Base-by-base conservation (phyloP, 2,329 filamentous ascomycete genomes). In the Metarhizium album region DNA sequence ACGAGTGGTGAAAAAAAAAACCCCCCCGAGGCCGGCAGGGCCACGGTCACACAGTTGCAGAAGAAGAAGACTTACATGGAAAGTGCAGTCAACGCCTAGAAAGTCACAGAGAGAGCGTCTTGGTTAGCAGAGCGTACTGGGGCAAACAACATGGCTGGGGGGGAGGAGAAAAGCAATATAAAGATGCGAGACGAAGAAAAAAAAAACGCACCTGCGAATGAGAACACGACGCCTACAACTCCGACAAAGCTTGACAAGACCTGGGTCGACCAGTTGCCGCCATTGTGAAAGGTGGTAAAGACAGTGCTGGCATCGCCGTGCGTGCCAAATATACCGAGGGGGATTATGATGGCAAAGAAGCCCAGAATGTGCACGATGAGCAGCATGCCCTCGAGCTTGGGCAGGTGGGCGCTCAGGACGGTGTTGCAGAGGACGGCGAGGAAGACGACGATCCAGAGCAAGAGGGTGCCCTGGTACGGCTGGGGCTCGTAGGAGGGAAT, bases 341-440 rank as follows among this genome's bases (percentile, higher is more conserved):
- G 58, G 22, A 67, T 61, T 0, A 66, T 47, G 16, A 66, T 60
- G 11, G 57, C 64, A 13, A 67, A 65, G 57, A 67, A 66, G 0
- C 64, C 64, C 0, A 65, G 45, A 7, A 75, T 60, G 42, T 80
- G 76, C 6, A 79, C 56, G 40, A 74, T 67, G 20, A 81, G 62
- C 46, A 78, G 69, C 6, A 74, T 49, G 0, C 70, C 71, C 58
- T 80, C 76, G 42, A 81, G 66, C 45, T 72, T 67, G 20, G 78
- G 72, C 18, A 80, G 64, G 16, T 64, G 60, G 1, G 64, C 65
- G 37, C 64, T 72, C 16, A 75, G 63, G 4, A 74, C 66, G 0
- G 73, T 76, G 59, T 79, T 79, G 65, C 79, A 67, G 27, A 75
- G 58, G 8, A 76, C 68, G 6, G 70, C 70, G n/a, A 76, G 64